Base-by-base conservation (phyloP, 345 rosid species). In the Combretum micranthum region DNA sequence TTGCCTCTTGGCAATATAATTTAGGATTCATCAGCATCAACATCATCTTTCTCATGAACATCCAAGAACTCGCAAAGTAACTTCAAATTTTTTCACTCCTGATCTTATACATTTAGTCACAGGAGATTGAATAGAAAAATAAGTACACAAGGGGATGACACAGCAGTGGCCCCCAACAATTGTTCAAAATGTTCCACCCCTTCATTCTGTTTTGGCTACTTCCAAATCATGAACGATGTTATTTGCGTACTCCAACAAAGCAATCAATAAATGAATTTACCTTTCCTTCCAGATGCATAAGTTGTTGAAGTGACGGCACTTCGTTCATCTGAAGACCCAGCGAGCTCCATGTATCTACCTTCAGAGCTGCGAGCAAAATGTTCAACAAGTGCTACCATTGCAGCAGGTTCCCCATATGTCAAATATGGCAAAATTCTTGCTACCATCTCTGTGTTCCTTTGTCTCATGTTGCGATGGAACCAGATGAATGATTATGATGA, bases 191-290 rank as follows among this genome's bases (percentile, higher is more conserved):
- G 69, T 71, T 63, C 79, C 65, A 84, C 73, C 59, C 82, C 81
- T 77, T 88, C 95, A 65, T 70, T 83, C 61, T 72, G 96, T 86
- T 44, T 86, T 70, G 19, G 84, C 93, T 65, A 63, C 69, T 69
- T 88, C 84, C 83, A 92, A 75, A 66, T 92, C 98, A 75, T 84
- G 73, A 92, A 70, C 4, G 96, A 72, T 43, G 86, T 79, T 19
- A 92, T 81, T 56, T 73, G 65, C 87, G 67, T 37, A 81, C 98
- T 59, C 77, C 93, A 62, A 84, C 79, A 61, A 78, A 92, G 79
- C 98, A 92, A 64, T 84, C 88, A 63, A 92, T 86, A 78, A 83
- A 92, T 10, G 93, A 87, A 81, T 86, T 84, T 56, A 92, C 98
- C 90, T 82, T 86, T 54, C 87, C 79, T 77, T 92, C 98, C 37